Conservation (phyloP, 1,284 basidiomycete genomes). For the Thecaphora thlaspeos region DNA sequence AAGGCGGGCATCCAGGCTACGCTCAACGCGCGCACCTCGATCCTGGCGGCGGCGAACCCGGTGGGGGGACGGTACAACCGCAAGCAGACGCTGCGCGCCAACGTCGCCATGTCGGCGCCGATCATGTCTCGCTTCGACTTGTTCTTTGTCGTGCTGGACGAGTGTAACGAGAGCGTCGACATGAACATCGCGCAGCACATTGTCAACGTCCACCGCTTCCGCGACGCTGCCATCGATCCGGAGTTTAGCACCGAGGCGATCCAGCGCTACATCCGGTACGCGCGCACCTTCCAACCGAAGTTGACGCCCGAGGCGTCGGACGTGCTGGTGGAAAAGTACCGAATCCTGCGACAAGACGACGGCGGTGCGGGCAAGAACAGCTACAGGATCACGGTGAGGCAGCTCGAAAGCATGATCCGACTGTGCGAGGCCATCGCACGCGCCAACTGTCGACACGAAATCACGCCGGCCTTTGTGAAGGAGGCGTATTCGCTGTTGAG, state of each 20-base stretch:
- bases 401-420: conserved; percentile 88
- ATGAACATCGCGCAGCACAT: conserved; percentile 95
- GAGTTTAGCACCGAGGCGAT: conserved; percentile 82
- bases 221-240: conserved; percentile 70
- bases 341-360: conserved; percentile 88
- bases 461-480: conserved; percentile 85
- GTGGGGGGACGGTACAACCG: conserved; percentile 97
- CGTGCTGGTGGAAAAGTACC: conserved; percentile 93
- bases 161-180: conserved; percentile 88
- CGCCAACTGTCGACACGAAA: conserved; percentile 75
- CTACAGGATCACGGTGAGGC: conserved; percentile 93
- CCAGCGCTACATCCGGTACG: conserved; percentile 93
- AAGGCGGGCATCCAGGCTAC: conserved; percentile 99
- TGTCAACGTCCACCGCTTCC: conserved; percentile 92
- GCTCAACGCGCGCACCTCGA: conserved; percentile 95
- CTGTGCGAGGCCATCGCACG: conserved; percentile 92
- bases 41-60: conserved; percentile 96
- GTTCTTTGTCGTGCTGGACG: conserved; percentile 94
- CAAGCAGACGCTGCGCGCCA: conserved; percentile 96
- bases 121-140: conserved; percentile 94
- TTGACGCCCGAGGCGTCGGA: conserved; percentile 83
- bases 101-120: conserved; percentile 97
- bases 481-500: conserved; percentile 90
- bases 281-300: conserved; percentile 79
- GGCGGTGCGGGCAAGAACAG: conserved; percentile 84